Conservation (phyloP, 2,329 filamentous ascomycete genomes). For the Rhexocercosporidium sp. region DNA sequence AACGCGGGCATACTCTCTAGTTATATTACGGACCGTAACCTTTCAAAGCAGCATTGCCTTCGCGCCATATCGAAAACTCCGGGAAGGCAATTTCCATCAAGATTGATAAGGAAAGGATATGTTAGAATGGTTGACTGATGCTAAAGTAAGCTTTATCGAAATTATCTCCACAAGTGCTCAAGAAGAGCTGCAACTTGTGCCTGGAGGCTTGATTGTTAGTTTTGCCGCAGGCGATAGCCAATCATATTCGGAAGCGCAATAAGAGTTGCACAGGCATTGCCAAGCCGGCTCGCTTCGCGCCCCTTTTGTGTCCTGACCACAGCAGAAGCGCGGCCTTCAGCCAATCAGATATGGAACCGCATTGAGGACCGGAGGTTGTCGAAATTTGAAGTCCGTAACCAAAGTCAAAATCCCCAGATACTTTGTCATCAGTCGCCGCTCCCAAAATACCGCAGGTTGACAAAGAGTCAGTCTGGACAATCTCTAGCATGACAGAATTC, state of each 20-base stretch:
- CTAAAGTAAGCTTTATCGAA: background rate
- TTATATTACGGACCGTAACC: background rate
- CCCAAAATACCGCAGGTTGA: background rate
- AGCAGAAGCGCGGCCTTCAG: background rate
- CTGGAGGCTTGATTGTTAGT: too few relatives aligned
- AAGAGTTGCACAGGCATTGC: background rate
- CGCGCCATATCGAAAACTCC: background rate
- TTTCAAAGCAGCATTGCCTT: background rate
- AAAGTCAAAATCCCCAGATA: background rate
- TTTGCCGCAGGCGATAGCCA: conserved; percentile 21
- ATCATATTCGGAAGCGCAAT: conserved; percentile 13
- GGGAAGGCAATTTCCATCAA: background rate
- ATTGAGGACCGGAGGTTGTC: background rate
- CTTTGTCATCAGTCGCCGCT: background rate
- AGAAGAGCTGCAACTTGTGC: background rate
- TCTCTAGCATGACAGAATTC: background rate
- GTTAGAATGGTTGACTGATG: background rate
- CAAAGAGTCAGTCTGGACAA: background rate
- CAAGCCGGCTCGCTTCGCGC: background rate
- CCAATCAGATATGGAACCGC: conserved; percentile 22
- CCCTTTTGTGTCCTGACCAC: background rate
- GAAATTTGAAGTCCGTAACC: background rate
- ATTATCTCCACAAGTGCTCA: background rate
- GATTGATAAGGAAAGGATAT: background rate
- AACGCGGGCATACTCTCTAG: background rate